A percentile compares a stretch with the other conserved stretches of the same genome.
Evolutionary conservation across 306 rosid genomes (phyloP).

Genomic region (Datisca glomerata): DNA sequence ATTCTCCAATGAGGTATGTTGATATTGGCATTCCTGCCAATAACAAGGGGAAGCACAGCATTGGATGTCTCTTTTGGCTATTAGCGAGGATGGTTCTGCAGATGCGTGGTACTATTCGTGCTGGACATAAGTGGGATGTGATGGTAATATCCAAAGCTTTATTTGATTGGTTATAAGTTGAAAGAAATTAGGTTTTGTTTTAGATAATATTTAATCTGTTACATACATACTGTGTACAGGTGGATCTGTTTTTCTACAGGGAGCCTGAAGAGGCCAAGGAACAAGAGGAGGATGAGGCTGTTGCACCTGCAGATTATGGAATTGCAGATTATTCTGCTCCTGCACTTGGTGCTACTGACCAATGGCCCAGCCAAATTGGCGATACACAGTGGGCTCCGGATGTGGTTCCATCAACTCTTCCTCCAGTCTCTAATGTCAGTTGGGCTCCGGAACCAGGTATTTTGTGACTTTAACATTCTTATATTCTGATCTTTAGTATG

Average conservation of each 20-base stretch:
- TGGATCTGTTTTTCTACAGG: conserved; percentile 70
- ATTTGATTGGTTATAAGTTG: neutral
- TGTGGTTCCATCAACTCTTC: neutral
- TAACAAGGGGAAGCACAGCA: conserved; percentile 74
- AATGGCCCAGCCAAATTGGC: conserved; percentile 20
- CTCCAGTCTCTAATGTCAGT: conserved; percentile 10
- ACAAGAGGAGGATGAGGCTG: conserved; percentile 53
- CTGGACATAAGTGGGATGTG: conserved; percentile 69
- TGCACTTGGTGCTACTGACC: conserved; percentile 12
- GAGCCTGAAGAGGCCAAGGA: conserved; percentile 71
- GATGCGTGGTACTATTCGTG: conserved; percentile 59
- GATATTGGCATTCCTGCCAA: conserved; percentile 81
- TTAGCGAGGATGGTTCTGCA: conserved; percentile 78
- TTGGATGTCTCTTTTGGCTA: conserved; percentile 69
- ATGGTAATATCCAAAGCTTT: conserved; percentile 32
- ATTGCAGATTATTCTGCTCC: conserved; percentile 27
- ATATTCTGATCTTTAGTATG: too few species aligned
- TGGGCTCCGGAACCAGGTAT: conserved; percentile 21
- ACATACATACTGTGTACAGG: conserved; percentile 22
- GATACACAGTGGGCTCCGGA: conserved; percentile 20
- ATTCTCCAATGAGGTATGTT: conserved; percentile 62
- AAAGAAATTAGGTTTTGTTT: neutral
- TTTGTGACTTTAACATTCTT: neutral
- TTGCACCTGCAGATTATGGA: conserved; percentile 29
- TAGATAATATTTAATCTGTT: neutral